A percentile compares a stretch with the other conserved stretches of the same genome.
Evolutionary conservation across 257 asterid species (phyloP).

Genomic region (Gentiana dahurica): DNA sequence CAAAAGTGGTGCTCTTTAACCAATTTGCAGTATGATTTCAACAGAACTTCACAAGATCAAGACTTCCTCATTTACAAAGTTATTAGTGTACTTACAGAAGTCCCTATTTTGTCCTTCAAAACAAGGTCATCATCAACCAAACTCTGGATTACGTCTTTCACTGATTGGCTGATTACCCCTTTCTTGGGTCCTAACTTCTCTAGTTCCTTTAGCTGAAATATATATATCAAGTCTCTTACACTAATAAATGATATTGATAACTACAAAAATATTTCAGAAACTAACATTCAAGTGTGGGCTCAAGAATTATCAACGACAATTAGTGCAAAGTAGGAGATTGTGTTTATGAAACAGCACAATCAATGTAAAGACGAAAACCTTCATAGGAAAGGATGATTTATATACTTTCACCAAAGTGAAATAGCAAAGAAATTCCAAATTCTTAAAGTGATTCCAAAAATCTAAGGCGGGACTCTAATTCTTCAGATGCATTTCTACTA

Average conservation of each 20-base stretch:
- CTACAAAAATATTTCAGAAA: background rate
- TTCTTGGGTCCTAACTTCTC: constrained; percentile 92
- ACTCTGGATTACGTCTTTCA: constrained; percentile 83
- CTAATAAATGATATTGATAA: background rate
- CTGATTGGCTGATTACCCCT: constrained; percentile 91
- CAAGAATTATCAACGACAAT: too few species aligned
- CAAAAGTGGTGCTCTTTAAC: background rate
- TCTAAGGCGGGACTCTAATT: too few species aligned
- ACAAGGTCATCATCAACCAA: constrained; percentile 97
- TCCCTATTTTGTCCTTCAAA: constrained; percentile 93
- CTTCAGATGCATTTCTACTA: too few species aligned
- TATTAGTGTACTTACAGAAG: constrained; percentile 60
- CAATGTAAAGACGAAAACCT: too few species aligned
- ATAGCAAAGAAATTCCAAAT: too few species aligned
- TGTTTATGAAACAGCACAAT: too few species aligned
- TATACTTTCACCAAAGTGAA: too few species aligned
- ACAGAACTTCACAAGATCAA: constrained; percentile 2
- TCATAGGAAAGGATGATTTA: too few species aligned
- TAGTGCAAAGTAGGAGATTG: too few species aligned
- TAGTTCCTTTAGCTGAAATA: constrained; percentile 77
- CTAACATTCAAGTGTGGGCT: too few species aligned
- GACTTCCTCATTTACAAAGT: constrained; percentile 1
- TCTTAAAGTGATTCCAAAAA: too few species aligned
- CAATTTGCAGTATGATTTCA: background rate
- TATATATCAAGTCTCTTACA: constrained; percentile 1